Percentiles rank a stretch among this genome's conserved stretches.
Evolutionary conservation across 345 rosid species (phyloP).

Genomic region (Linum usitatissimum): DNA sequence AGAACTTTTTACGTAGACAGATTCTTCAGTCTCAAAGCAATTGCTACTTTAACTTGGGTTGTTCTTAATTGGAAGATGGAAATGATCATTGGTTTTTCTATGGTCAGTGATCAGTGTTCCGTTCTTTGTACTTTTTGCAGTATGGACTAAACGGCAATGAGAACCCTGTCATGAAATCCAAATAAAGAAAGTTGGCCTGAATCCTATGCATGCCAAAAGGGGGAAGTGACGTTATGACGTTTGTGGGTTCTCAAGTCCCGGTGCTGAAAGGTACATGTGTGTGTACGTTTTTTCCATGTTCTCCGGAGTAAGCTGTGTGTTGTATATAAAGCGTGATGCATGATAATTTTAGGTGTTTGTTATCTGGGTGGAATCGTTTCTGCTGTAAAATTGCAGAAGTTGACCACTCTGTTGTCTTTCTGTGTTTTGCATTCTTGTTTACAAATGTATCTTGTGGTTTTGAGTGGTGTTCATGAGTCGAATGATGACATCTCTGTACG

Average conservation of each 20-base stretch:
- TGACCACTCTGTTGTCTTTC: background rate
- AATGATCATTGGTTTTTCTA: slow-evolving; percentile 1
- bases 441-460: background rate
- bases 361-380: background rate
- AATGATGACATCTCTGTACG: background rate
- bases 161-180: slow-evolving; percentile 25
- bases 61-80: too few relatives aligned
- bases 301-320: background rate
- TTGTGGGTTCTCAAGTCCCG: background rate
- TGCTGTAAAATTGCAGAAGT: background rate
- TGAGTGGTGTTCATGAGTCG: background rate
- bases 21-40: too few relatives aligned
- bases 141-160: slow-evolving; percentile 41
- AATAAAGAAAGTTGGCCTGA: slow-evolving; percentile 15
- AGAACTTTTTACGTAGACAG: too few relatives aligned
- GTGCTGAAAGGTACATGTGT: background rate
- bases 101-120: background rate
- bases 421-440: background rate
- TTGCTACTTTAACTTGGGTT: too few relatives aligned
- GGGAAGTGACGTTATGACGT: background rate
- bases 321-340: background rate
- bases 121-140: slow-evolving; percentile 24
- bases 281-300: background rate
- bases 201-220: background rate
- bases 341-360: background rate